phyloP scores from a whole-genome alignment of 441 rosid genomes.

The Capsella rubella region DNA sequence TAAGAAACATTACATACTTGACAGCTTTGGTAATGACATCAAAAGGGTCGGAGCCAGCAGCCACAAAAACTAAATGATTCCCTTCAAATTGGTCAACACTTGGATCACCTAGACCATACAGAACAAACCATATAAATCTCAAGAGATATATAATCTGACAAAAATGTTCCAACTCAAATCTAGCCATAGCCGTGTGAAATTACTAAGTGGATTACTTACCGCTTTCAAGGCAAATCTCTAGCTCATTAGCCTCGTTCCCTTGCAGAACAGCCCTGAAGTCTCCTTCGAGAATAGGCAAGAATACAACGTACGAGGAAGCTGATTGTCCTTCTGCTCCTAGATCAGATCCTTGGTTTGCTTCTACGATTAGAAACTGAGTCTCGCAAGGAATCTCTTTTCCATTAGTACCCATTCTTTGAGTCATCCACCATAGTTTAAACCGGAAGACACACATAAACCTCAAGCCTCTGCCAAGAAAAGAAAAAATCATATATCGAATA shows the following conservation, averaged over 20 bases:
- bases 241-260: constrained; percentile 64
- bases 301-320: constrained; percentile 53
- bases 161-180: background rate
- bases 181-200: background rate
- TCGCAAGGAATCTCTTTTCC: constrained; percentile 69
- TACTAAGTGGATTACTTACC: constrained; percentile 46
- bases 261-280: constrained; percentile 66
- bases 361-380: constrained; percentile 73
- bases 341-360: constrained; percentile 52
- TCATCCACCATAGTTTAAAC: constrained; percentile 84
- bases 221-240: constrained; percentile 75
- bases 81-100: constrained; percentile 52
- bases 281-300: constrained; percentile 75
- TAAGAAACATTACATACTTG: constrained; percentile 48
- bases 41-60: constrained; percentile 70
- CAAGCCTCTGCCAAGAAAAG: constrained; percentile 48
- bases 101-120: constrained; percentile 54
- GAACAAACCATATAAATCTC: background rate
- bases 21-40: constrained; percentile 67
- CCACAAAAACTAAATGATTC: constrained; percentile 62
- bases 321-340: constrained; percentile 31
- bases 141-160: background rate
- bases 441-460: constrained; percentile 70
- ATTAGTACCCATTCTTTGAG: constrained; percentile 64
- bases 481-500: background rate